Evolutionary conservation across 768 basidiomycete species (phyloP), one percentile per base, ranked within the genome.

Genomic region (Collybia nuda): DNA sequence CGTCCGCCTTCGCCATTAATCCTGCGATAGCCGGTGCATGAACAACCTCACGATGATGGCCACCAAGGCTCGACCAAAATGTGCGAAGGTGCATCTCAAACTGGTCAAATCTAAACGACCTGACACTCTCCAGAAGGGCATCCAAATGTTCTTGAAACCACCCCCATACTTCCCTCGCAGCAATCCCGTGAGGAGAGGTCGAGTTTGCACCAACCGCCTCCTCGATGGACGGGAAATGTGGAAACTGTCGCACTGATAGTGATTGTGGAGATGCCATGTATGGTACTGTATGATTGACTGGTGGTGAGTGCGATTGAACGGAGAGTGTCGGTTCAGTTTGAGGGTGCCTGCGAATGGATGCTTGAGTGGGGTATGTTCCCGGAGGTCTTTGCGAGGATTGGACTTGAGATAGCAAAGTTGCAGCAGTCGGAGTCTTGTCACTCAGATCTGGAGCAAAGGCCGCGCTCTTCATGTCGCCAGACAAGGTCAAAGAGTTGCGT

Each of bases 71-170:
- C 11, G 84, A 77, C 93, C 93, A 96, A 72, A 95, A 96, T 9
- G 85, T 80, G 41, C 92, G 82, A 39, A 93, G 69, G 60, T 91
- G 82, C 72, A 92, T 81, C 67, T 95, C 92, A 61, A 93, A 93
- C 67, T 92, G 88, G 68, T 95, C 93, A 59, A 93, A 90, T 35
- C 90, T 79, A 73, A 86, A 88, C 15, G 80, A 72, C 48, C 88
- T 75, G 38, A 93, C 82, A 58, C 81, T 86, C 57, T 92, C 89
- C 26, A 93, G 70, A 41, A 95, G 76, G 0, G 85, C 74, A 67
- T 95, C 91, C 53, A 93, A 76, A 72, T 96, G 93, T 50, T 92
- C 88, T 66, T 90, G 87, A 76, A 96, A 96, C 86, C 90, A 91
- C 24, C 76, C 79, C 93, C 93, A 96, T 5, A 92, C 88, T 66